These are phyloP conservation scores for Irineochytrium annulatum DNA, from an alignment of 192 early-diverging fungal genomes.

Conservation along the genomic window DNA sequence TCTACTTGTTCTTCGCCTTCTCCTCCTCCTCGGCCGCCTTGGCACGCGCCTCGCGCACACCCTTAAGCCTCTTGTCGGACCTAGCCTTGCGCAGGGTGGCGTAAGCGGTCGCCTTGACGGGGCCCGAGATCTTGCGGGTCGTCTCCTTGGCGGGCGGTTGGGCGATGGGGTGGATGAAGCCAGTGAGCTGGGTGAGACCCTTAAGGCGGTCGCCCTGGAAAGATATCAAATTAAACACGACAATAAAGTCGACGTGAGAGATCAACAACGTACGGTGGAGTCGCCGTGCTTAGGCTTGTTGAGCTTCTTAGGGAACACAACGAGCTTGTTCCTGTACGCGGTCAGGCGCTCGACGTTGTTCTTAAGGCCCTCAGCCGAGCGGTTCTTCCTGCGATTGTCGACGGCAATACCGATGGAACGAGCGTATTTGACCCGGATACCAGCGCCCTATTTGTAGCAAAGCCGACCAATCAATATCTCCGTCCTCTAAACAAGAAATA, in stretches of 20 bases:
- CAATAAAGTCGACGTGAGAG: constrained; percentile 15
- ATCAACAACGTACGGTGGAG: constrained; percentile 39
- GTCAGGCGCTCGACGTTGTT: constrained; percentile 91
- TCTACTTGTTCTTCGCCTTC: constrained; percentile 66
- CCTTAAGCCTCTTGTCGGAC: constrained; percentile 68
- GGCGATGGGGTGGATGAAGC: constrained; percentile 64
- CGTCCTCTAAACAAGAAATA: too few relatives aligned
- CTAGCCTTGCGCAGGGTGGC: constrained; percentile 74
- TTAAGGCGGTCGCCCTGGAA: constrained; percentile 46
- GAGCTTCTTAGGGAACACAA: constrained; percentile 94
- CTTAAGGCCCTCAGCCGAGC: constrained; percentile 88
- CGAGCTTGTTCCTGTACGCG: constrained; percentile 90
- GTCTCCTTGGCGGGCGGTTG: constrained; percentile 44
- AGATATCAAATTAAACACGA: neutral
- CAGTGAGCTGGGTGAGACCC: constrained; percentile 61
- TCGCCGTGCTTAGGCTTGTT: constrained; percentile 84
- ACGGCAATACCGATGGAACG: constrained; percentile 92
- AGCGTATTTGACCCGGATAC: constrained; percentile 89
- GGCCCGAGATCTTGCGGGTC: constrained; percentile 30
- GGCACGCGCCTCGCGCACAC: constrained; percentile 72
- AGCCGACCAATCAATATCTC: too few relatives aligned
- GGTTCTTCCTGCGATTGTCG: constrained; percentile 94
- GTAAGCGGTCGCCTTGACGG: constrained; percentile 53
- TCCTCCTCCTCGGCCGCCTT: constrained; percentile 81
- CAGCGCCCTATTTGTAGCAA: constrained; percentile 64